Evolutionary conservation across 1,284 basidiomycete genomes (phyloP), one percentile per base, ranked within the genome.

Genomic region (Ceratobasidium sp.): DNA sequence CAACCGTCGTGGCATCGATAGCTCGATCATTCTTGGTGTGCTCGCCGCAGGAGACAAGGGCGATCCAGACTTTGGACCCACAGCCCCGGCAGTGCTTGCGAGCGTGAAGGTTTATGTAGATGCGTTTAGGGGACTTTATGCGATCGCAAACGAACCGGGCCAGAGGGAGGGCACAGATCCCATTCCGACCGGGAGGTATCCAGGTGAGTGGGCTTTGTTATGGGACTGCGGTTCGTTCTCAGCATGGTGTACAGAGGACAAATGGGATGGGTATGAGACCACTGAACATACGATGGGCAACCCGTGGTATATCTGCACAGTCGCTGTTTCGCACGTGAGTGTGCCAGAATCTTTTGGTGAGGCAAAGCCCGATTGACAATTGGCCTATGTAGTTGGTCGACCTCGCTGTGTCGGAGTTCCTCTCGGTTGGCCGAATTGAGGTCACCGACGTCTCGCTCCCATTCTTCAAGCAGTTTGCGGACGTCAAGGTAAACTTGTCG

Each of bases 231-330:
- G 32, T 28, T 34, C 32, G 16, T 36, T 6, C 6, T 39, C 23
- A 18, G 28, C 23, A 36, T 0, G 9, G 4, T 3, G 43, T 26
- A 8, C 55, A 76, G 79, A 83, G 76, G 83, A 85, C 76, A 76
- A 81, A 6, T 85, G 84, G 76, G 80, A 83, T 74, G 80, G 82
- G 6, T 67, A 67, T 21, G 64, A 67, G 10, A 67, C 48, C 21
- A 76, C 80, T 3, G 80, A 80, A 12, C 75, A 75, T 18, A 78
- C 78, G 14, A 72, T 72, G 28, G 83, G 79, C 1, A 80, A 83
- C 75, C 82, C 83, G 1, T 85, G 83, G 83, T 82, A 79, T 75
- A 78, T 83, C 32, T 79, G 80, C 73, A 83, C 81, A 6, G 77
- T 80, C 52, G 79, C 81, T 0, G 78, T 82, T 9, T 79, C 83